phyloP scores from a whole-genome alignment of 192 early-diverging fungal species.

The Rhizoclosmatium globosum region DNA sequence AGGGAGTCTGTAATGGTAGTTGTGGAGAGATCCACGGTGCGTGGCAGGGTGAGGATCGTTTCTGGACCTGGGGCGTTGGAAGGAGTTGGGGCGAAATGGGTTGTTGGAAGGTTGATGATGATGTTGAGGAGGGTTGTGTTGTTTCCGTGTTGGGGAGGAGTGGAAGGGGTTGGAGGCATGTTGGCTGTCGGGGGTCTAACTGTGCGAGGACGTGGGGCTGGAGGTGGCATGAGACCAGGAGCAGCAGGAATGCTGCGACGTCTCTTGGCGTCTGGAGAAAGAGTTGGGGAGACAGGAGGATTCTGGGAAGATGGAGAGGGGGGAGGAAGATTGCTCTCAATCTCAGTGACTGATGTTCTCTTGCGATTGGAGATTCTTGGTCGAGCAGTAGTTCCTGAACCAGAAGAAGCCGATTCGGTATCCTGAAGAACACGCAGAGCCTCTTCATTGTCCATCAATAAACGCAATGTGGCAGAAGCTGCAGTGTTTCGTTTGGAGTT shows the following conservation, averaged over 20 bases:
- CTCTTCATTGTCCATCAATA: background rate
- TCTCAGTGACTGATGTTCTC: background rate
- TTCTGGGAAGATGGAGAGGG: background rate
- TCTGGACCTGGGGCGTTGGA: background rate
- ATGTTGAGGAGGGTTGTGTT: slow-evolving; percentile 11
- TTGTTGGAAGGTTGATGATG: background rate
- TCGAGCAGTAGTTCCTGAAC: background rate
- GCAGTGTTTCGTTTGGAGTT: background rate
- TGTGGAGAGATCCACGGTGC: background rate
- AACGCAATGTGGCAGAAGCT: background rate
- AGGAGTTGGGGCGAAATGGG: slow-evolving; percentile 3
- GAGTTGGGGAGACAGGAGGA: background rate
- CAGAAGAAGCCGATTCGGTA: background rate
- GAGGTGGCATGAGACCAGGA: background rate
- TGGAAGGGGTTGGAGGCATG: background rate
- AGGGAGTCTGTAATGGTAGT: background rate
- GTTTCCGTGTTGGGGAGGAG: background rate
- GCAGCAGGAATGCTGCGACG: slow-evolving; percentile 3
- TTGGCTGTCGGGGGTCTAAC: background rate
- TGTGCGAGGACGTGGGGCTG: background rate
- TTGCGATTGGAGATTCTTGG: background rate
- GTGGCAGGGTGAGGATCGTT: background rate
- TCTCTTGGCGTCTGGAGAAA: slow-evolving; percentile 19
- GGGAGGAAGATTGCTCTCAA: background rate
- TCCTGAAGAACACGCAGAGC: background rate